phyloP scores from a whole-genome alignment of 352 stramenopile genomes.

The Phytopythium delawarense region DNA sequence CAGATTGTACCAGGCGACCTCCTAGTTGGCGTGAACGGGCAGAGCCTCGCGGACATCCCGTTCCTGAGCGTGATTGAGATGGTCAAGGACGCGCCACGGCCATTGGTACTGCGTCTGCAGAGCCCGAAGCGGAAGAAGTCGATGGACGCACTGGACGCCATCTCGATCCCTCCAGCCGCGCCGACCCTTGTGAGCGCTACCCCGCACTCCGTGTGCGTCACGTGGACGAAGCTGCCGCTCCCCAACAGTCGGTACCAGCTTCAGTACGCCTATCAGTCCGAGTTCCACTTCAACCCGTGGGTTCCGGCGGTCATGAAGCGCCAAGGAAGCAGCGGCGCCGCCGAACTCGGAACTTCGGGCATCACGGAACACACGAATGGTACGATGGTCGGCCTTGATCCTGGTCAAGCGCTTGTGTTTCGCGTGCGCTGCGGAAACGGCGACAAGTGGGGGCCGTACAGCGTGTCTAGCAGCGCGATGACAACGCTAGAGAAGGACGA shows the following conservation, averaged over 20 bases:
- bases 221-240: slow-evolving; percentile 45
- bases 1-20: slow-evolving; percentile 71
- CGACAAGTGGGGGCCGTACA: slow-evolving; percentile 64
- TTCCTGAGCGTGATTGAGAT: slow-evolving; percentile 78
- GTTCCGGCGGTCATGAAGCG: slow-evolving; percentile 49
- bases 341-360: slow-evolving; percentile 33
- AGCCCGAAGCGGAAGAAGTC: slow-evolving; percentile 42
- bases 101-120: slow-evolving; percentile 65
- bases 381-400: slow-evolving; percentile 60
- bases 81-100: slow-evolving; percentile 65
- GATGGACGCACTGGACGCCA: slow-evolving; percentile 46
- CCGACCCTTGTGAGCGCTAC: slow-evolving; percentile 65
- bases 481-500: slow-evolving; percentile 38
- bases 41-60: slow-evolving; percentile 51
- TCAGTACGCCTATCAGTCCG: slow-evolving; percentile 59
- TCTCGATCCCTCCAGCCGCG: slow-evolving; percentile 51
- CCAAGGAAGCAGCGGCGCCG: slow-evolving; percentile 20
- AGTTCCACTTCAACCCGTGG: slow-evolving; percentile 59
- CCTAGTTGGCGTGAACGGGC: slow-evolving; percentile 67
- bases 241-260: slow-evolving; percentile 45
- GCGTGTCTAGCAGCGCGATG: slow-evolving; percentile 52
- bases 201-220: slow-evolving; percentile 54
- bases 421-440: slow-evolving; percentile 55
- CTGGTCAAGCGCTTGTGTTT: slow-evolving; percentile 50
- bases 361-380: slow-evolving; percentile 54